Evolutionary conservation across 2,329 filamentous ascomycete genomes (phyloP), one percentile per base, ranked within the genome.

Genomic region (Chaetomiaceae sp.): DNA sequence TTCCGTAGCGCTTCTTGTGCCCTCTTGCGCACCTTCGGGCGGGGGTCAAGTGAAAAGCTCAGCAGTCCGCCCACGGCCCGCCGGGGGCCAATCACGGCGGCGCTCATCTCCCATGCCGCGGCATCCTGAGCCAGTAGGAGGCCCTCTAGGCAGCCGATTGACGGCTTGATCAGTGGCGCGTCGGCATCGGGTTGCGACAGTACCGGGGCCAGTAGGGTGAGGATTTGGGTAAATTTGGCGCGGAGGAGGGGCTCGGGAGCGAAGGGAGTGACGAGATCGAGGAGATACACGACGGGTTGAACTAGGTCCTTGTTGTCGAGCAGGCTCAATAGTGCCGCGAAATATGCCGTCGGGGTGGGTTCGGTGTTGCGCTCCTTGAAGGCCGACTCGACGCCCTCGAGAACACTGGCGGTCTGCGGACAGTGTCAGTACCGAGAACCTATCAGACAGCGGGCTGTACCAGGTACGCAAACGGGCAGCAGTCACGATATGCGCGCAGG

Each of bases 201-300:
- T 11, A 90, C 84, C 2, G 91, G 90, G 17, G 88, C 89, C 56
- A 98, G 79, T 51, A 86, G 83, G 26, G 83, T 81, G 50, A 98
- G 81, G 60, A 98, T 96, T 66, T 94, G 87, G 22, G 87, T 85
- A 71, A 98, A 98, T 67, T 97, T 96, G 56, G 88, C 86, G 61
- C 90, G 87, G 47, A 98, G 84, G 49, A 98, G 82, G 50, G 90
- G 81, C 51, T 87, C 79, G 45, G 93, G 88, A 51, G 90, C 83
- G 68, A 83, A 86, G 49, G 86, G 86, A 14, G 89, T 93, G 58
- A 96, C 80, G 56, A 95, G 74, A 68, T 98, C 91, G 71, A 98
- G 88, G 14, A 98, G 83, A 68, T 98, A 98, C 58, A 98, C 86
- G 55, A 94, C 85, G 3, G 91, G 87, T 18, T 86, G 82, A 26